Percentiles rank a stretch among this genome's conserved stretches.
These are phyloP conservation scores for Aciculosporium take DNA, from an alignment of 2,329 filamentous ascomycete genomes.

Conservation along the genomic window DNA sequence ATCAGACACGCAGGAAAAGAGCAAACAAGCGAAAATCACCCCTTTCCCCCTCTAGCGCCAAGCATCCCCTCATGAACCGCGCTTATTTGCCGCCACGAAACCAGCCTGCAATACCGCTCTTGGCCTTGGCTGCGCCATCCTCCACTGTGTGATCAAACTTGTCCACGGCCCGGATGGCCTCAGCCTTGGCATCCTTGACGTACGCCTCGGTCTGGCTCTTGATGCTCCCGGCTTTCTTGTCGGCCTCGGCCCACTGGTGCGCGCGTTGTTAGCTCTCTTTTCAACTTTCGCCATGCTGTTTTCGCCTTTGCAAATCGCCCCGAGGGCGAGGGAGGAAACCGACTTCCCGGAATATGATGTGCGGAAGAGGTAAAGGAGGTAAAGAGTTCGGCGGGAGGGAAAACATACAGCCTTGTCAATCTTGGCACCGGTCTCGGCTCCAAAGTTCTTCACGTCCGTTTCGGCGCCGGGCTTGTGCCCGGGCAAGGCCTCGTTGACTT, in stretches of 20 bases:
- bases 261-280: not conserved
- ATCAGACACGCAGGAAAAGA: not conserved
- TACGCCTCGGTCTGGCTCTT: conserved; percentile 46
- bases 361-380: not conserved
- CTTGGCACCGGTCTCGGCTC: conserved; percentile 42
- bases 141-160: conserved; percentile 73
- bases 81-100: conserved; percentile 52
- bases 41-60: not conserved
- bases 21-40: not conserved
- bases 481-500: conserved; percentile 51
- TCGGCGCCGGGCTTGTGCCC: conserved; percentile 47
- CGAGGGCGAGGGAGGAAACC: not conserved
- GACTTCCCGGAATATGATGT: no score
- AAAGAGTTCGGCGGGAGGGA: not conserved
- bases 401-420: conserved; percentile 53
- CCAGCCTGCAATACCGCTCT: conserved; percentile 73
- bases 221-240: conserved; percentile 46
- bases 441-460: conserved; percentile 41
- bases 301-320: no score
- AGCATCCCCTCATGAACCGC: not conserved
- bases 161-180: conserved; percentile 60
- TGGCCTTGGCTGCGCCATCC: conserved; percentile 64
- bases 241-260: conserved; percentile 36
- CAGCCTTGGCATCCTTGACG: conserved; percentile 47
- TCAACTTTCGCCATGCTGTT: no score